These are phyloP conservation scores for Jamesozyma spencerorum DNA, from an alignment of 805 yeast genomes.

Conservation along the genomic window DNA sequence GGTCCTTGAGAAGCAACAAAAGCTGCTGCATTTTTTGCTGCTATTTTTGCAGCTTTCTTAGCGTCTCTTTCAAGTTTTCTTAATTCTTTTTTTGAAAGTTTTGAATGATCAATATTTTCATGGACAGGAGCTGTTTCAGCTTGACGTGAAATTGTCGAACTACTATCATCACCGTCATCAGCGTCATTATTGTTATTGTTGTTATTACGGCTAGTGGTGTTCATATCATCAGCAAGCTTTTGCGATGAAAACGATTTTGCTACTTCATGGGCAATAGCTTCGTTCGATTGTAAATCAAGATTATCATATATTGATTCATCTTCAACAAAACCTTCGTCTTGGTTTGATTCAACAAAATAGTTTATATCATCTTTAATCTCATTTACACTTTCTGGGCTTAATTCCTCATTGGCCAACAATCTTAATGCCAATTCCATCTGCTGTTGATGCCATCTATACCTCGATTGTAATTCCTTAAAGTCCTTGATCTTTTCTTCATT, in stretches of 20 bases:
- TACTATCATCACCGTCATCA: neutral
- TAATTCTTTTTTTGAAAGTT: conserved; percentile 28
- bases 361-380: conserved; percentile 79
- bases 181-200: neutral
- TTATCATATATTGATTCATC: conserved; percentile 91
- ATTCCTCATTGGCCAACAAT: conserved; percentile 69
- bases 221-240: conserved; percentile 21
- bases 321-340: conserved; percentile 83
- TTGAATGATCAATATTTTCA: conserved; percentile 14
- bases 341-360: conserved; percentile 86
- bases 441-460: conserved; percentile 73
- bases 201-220: conserved; percentile 3
- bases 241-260: conserved; percentile 33
- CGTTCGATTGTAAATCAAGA: conserved; percentile 55
- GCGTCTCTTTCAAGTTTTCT: conserved; percentile 30
- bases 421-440: conserved; percentile 73
- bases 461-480: conserved; percentile 47
- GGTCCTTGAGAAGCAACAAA: conserved; percentile 10
- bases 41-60: conserved; percentile 28
- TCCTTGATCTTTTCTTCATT: conserved; percentile 38
- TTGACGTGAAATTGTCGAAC: neutral
- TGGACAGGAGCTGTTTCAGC: neutral
- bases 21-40: conserved; percentile 20
- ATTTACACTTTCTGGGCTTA: conserved; percentile 68
- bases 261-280: conserved; percentile 43